These are phyloP conservation scores for Arbutus unedo DNA, from an alignment of 148 eudicot species.

Conservation along the genomic window DNA sequence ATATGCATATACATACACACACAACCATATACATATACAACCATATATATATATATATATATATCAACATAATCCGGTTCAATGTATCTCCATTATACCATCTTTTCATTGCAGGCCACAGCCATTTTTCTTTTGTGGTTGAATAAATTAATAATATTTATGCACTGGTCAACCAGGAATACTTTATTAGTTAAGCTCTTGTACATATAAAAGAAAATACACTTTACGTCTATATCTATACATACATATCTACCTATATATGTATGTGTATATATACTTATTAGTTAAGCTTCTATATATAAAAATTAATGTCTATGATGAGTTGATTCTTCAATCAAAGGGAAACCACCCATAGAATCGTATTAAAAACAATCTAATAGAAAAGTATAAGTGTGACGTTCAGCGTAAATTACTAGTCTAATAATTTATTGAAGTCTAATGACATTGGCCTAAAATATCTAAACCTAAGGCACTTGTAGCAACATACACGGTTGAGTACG, in stretches of 20 bases:
- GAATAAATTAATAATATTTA: not conserved
- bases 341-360: not conserved
- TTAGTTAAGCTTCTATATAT: not conserved
- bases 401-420: no score
- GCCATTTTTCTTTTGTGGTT: not conserved
- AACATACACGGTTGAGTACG: no score
- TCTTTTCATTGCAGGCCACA: constrained; percentile 10
- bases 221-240: not conserved
- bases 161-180: constrained; percentile 11
- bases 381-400: not conserved
- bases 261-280: not conserved
- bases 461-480: no score
- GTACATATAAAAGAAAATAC: not conserved
- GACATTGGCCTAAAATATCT: no score
- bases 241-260: no score
- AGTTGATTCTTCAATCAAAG: not conserved
- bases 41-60: no score
- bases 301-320: not conserved
- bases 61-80: not conserved
- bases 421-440: no score
- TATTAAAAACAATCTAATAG: not conserved
- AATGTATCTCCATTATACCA: not conserved
- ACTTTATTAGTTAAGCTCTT: not conserved
- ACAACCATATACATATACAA: no score
- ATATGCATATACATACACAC: no score